phyloP scores from a whole-genome alignment of 1,284 basidiomycete genomes.

The Leccinum olivaceoglutinosum region DNA sequence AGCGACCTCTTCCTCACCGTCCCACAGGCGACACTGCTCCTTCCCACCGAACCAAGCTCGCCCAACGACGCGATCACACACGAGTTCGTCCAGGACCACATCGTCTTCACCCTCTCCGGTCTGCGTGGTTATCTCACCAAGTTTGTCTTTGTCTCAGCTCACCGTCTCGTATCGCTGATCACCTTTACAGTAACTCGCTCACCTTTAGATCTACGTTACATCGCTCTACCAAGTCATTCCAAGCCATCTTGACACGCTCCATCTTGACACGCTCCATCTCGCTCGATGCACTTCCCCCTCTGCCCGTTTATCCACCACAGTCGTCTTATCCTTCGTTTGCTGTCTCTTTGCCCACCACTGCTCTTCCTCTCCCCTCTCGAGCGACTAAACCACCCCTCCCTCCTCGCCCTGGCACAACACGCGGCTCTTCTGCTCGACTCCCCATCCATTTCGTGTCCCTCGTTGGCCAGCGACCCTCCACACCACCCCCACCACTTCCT shows the following conservation, averaged over 20 bases:
- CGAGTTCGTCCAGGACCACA: slow-evolving; percentile 67
- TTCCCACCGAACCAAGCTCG: slow-evolving; percentile 57
- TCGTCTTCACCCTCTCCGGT: slow-evolving; percentile 77
- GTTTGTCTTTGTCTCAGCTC: slow-evolving; percentile 35
- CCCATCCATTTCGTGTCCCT: slow-evolving; percentile 63
- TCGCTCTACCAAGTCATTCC: slow-evolving; percentile 54
- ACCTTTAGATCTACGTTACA: slow-evolving; percentile 64
- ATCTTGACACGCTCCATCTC: slow-evolving; percentile 51
- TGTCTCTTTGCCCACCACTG: slow-evolving; percentile 43
- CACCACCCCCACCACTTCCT: slow-evolving; percentile 27
- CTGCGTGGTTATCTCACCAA: slow-evolving; percentile 62
- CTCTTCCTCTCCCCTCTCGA: slow-evolving; percentile 66
- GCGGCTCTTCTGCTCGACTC: slow-evolving; percentile 38
- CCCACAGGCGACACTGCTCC: slow-evolving; percentile 66
- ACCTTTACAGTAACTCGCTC: slow-evolving; percentile 44
- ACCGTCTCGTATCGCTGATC: slow-evolving; percentile 2
- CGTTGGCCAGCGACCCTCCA: slow-evolving; percentile 45
- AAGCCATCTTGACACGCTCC: too few species aligned
- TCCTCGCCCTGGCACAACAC: slow-evolving; percentile 41
- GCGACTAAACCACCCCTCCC: slow-evolving; percentile 58
- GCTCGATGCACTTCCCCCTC: slow-evolving; percentile 46
- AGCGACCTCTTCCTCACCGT: slow-evolving; percentile 1
- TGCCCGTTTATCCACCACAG: slow-evolving; percentile 33
- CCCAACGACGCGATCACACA: slow-evolving; percentile 54
- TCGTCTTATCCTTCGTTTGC: slow-evolving; percentile 50